Evolutionary conservation across 1,139 yeast species (phyloP).

Genomic region (Scheffersomyces parashehatae): DNA sequence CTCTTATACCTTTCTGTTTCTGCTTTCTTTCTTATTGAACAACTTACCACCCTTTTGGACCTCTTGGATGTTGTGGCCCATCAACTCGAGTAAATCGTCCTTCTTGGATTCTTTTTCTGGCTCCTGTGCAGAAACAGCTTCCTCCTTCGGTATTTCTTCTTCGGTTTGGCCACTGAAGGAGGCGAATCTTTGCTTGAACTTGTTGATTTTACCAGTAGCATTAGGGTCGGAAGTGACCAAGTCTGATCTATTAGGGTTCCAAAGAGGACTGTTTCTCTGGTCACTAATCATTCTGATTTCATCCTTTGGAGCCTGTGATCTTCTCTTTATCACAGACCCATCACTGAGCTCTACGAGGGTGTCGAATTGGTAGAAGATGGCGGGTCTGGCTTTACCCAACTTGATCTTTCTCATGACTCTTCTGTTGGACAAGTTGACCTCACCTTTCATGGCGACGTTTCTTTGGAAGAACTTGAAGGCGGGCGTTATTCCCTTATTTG

Average conservation of each 20-base stretch:
- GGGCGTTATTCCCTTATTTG: conserved; percentile 6
- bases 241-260: conserved; percentile 88
- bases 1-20: conserved; percentile 16
- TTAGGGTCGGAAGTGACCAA: conserved; percentile 73
- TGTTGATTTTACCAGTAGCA: conserved; percentile 82
- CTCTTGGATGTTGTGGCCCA: conserved; percentile 63
- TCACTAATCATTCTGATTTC: conserved; percentile 86
- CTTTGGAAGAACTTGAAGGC: conserved; percentile 18
- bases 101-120: conserved; percentile 15
- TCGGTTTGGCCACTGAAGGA: conserved; percentile 45
- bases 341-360: conserved; percentile 86
- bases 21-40: conserved; percentile 50
- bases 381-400: conserved; percentile 86
- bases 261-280: conserved; percentile 78
- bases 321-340: conserved; percentile 82
- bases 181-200: conserved; percentile 76
- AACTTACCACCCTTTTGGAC: conserved; percentile 66
- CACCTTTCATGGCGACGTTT: conserved; percentile 27
- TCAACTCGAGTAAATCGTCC: conserved; percentile 59
- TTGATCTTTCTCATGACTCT: conserved; percentile 57
- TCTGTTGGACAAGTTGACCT: conserved; percentile 43
- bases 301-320: conserved; percentile 85
- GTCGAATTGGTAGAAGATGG: conserved; percentile 87
- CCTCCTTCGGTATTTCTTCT: conserved; percentile 12
- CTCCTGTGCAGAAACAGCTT: conserved; percentile 7